phyloP scores from a whole-genome alignment of 176 grass and related monocot genomes.

The Dendrocalamus sinicus region DNA sequence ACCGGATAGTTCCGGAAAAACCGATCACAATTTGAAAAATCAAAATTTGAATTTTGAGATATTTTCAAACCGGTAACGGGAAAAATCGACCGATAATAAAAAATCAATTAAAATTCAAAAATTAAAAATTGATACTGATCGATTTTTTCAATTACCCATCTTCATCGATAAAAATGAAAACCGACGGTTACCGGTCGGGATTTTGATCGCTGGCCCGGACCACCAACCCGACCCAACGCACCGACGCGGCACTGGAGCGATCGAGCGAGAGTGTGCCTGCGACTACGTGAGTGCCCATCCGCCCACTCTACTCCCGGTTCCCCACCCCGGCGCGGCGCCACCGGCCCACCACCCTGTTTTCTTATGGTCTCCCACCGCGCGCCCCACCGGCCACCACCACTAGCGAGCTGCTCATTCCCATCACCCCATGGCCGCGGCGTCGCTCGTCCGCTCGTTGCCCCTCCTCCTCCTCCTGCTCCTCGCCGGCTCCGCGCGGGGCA shows the following conservation, averaged over 20 bases:
- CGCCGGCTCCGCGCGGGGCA: constrained; percentile 53
- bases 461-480: constrained; percentile 54
- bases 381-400: background rate
- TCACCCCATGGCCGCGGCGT: constrained; percentile 44
- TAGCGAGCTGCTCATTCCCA: background rate
- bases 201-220: no score
- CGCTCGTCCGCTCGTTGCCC: background rate
- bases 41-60: no score
- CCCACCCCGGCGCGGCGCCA: constrained; percentile 26
- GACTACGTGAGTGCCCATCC: constrained; percentile 36
- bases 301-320: constrained; percentile 37
- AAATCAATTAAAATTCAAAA: no score
- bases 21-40: no score
- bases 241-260: constrained; percentile 25
- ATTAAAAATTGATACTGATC: no score
- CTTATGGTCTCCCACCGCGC: constrained; percentile 36
- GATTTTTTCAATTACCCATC: no score
- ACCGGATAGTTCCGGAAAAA: no score
- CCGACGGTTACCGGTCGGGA: no score
- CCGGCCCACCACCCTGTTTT: constrained; percentile 25
- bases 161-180: no score
- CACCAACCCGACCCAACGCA: constrained; percentile 31
- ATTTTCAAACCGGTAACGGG: no score
- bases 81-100: no score
- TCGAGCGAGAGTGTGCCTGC: background rate